Conservation (phyloP, 208 protist species). For the Endotrypanum monterogeii region DNA sequence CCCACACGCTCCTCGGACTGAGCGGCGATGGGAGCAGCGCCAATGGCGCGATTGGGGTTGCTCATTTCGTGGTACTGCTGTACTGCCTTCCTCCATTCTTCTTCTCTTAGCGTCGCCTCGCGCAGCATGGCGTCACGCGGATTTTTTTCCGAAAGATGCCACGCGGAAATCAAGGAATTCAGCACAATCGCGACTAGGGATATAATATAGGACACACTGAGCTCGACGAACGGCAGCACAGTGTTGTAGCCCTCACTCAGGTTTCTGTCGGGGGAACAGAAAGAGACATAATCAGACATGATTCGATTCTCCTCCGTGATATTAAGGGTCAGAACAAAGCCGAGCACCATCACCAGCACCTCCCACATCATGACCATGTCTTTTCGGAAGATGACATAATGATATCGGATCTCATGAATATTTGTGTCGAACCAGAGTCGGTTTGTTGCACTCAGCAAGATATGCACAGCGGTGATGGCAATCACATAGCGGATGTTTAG, state of each 20-base stretch:
- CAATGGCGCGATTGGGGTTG: constrained; percentile 3
- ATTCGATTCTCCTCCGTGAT: constrained; percentile 54
- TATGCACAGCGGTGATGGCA: constrained; percentile 46
- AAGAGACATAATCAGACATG: constrained; percentile 60
- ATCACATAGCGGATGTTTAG: constrained; percentile 76
- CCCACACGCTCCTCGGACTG: neutral
- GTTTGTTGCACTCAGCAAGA: constrained; percentile 60
- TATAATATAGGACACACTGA: constrained; percentile 68
- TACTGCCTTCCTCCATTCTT: constrained; percentile 34
- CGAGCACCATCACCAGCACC: constrained; percentile 60
- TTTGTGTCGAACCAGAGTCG: constrained; percentile 66
- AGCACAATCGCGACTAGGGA: constrained; percentile 44
- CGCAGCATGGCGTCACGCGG: constrained; percentile 55
- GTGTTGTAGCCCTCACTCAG: constrained; percentile 36
- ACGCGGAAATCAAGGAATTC: constrained; percentile 53
- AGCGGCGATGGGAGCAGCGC: neutral
- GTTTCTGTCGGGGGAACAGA: constrained; percentile 20
- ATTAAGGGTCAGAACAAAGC: constrained; percentile 46
- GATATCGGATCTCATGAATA: constrained; percentile 76
- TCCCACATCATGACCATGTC: constrained; percentile 82
- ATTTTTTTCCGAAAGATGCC: constrained; percentile 58
- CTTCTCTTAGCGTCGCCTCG: constrained; percentile 34
- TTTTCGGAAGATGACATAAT: constrained; percentile 86
- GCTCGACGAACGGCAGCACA: constrained; percentile 57
- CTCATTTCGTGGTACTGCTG: constrained; percentile 20